Base-by-base conservation (phyloP, 805 yeast genomes). In the Lipomyces oligophaga region DNA sequence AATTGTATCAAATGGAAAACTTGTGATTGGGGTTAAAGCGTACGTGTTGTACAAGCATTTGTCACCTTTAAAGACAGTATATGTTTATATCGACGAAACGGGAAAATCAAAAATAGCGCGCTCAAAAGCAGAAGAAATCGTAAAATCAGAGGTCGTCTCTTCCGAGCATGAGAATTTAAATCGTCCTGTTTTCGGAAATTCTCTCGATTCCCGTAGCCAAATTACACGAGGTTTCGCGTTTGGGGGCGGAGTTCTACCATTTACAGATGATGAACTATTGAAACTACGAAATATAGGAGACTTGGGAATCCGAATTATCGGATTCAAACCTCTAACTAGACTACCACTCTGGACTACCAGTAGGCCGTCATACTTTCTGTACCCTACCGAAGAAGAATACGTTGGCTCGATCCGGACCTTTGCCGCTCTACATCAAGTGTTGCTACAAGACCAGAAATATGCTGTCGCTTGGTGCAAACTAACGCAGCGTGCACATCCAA, bases 401-500 rank as follows among this genome's bases (percentile, higher is more conserved):
- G 65, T 72, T 21, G 85, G 89, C 21, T 84, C 96, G 0, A 68
- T 73, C 21, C 67, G 77, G 25, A 81, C 90, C 0, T 76, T 88
- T 58, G 71, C 85, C 0, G 75, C 88, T 0, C 64, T 90, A 10
- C 85, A 78, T 60, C 79, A 77, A 46, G 73, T 80, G 2, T 65
- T 93, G 65, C 61, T 67, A 3, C 71, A 71, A 38, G 68, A 73
- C 33, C 59, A 71, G 1, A 75, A 76, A 57, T 79, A 75, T 58
- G 93, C 85, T 0, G 65, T 90, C 5, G 75, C 84, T 3, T 86
- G 87, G 80, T 90, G 94, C 0, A 77, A 79, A 57, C 57, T 72
- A 5, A 75, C 80, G 47, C 67, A 63, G 36, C 72, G 72, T 40
- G 63, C 85, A 0, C 61, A 72, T 27, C 93, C 95, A 0, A 51